Base-by-base conservation (phyloP, 2,329 filamentous ascomycete genomes). In the Xylariaceae sp. region DNA sequence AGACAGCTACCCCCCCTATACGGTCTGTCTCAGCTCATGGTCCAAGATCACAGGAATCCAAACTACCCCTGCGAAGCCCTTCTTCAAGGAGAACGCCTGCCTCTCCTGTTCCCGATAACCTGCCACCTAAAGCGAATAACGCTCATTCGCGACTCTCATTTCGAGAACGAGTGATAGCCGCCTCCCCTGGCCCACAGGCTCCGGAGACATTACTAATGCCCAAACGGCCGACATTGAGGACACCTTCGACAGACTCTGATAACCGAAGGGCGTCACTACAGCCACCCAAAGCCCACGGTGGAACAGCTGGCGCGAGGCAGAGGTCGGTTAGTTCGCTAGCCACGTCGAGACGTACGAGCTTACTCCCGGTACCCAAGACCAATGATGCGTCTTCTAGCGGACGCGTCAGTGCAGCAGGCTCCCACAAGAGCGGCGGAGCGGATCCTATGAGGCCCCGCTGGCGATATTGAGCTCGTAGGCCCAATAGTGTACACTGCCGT, bases 321-420 rank as follows among this genome's bases (percentile, higher is more conserved):
- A 76, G 83, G 29, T 77, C 83, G 10, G 78, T 76, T 41, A 85
- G 80, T 65, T 85, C 83, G 2, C 63, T 85, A 42, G 77, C 80
- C 6, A 69, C 71, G 2, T 18, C 74, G 70, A 53, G 81, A 55
- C 76, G 82, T 29, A 73, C 69, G 4, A 84, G 81, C 61, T 63
- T 85, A 53, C 69, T 85, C 19, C 80, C 82, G 16, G 72, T 78
- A 51, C 72, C 76, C 0, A 75, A 66, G 48, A 52, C 62, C 3
- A 69, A 18, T 26, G 49, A 49, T 40, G 10, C 40, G 47, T 9
- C 51, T 40, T 19, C 53, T 48, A 54, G 39, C 18, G 57, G 59
- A 13, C 59, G 59, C 22, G 30, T 49, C 21, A 61, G 59, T 37
- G 55, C 55, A 22, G 49, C 57, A 30, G 58, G 55, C 7, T 58